Evolutionary conservation across 192 early-diverging fungal genomes (phyloP), one percentile per base, ranked within the genome.

Genomic region (Coemansia sp.): DNA sequence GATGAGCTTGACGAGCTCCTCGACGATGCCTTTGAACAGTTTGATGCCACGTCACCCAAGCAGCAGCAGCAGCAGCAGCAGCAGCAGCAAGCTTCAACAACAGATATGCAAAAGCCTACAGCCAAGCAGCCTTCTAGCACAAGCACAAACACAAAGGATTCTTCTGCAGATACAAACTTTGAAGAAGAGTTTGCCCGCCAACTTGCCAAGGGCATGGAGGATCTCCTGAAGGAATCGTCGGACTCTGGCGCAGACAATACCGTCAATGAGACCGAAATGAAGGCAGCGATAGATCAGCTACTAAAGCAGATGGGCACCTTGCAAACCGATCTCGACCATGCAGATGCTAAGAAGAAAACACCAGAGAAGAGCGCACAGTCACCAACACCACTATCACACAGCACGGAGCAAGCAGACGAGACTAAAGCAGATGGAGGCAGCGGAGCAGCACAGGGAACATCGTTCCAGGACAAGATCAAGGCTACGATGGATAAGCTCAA

Each of bases 401-500:
- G 13, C 29, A 28, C 40, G 10, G 28, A 7, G 18, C 52, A 56
- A 18, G 34, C 45, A 52, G 2, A 8, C 13, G 42, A 64, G 31
- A 48, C 63, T 1, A 21, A 16, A 13, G 46, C 61, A 43, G 9
- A 29, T 2, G 28, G 18, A 10, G 20, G 29, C 28, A 34, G 55
- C 30, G n/a, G n/a, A 30, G 55, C 31, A 15, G 55, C 30, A 8
- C 55, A 57, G 30, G 55, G 29, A 26, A 49, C 42, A 75, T 84
- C 86, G 48, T 98, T 98, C 85, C 93, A 97, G 69, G 90, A 93
- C 63, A 88, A 86, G 39, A 94, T 98, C 64, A 86, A 88, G 46
- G 86, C 93, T 46, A 98, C 96, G 13, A 89, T 98, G 86, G 87
- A 87, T 64, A 95, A 95, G 60, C 74, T 98, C 13, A 90, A 92